These are phyloP conservation scores for Tubosaeta brunneosetosa DNA, from an alignment of 768 basidiomycete genomes.

Conservation along the genomic window DNA sequence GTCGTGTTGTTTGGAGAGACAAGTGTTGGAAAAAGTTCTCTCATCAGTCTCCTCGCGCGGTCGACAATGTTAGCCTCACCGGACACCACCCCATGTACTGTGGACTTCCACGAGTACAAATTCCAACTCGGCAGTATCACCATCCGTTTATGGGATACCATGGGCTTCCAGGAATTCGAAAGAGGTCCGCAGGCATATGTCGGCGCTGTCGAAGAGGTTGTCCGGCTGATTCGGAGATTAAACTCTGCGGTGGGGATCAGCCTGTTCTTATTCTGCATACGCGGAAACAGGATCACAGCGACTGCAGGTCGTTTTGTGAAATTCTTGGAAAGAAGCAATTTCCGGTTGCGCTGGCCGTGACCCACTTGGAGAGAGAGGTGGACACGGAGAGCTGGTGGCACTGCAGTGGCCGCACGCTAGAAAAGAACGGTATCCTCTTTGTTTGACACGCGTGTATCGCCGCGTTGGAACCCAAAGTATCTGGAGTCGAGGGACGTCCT, in stretches of 20 bases:
- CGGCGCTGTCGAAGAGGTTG: slow-evolving; percentile 27
- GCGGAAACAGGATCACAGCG: slow-evolving; percentile 33
- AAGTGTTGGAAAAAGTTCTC: slow-evolving; percentile 21
- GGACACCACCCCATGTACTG: slow-evolving; percentile 31
- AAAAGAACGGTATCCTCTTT: slow-evolving; percentile 17
- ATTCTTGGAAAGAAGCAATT: slow-evolving; percentile 31
- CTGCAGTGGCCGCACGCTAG: slow-evolving; percentile 19
- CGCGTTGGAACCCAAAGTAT: slow-evolving; percentile 25
- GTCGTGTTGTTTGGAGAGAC: slow-evolving; percentile 41
- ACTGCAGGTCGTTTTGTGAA: slow-evolving; percentile 24
- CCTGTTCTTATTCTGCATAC: slow-evolving; percentile 39
- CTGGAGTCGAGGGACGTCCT: slow-evolving; percentile 28
- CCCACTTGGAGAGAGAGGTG: slow-evolving; percentile 33
- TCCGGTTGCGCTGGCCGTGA: slow-evolving; percentile 37
- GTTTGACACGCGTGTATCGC: slow-evolving; percentile 32
- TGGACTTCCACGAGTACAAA: slow-evolving; percentile 26
- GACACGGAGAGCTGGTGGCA: slow-evolving; percentile 34
- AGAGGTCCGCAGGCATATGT: slow-evolving; percentile 16
- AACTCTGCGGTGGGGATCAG: slow-evolving; percentile 31
- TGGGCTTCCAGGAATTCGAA: slow-evolving; percentile 31
- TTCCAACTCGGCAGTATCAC: slow-evolving; percentile 19
- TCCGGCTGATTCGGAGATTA: slow-evolving; percentile 32
- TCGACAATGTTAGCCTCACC: slow-evolving; percentile 17
- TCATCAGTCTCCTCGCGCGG: slow-evolving; percentile 28
- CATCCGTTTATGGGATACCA: slow-evolving; percentile 32